Base-by-base conservation (phyloP, 176 grass and related monocot genomes). In the Sorghum bicolor region DNA sequence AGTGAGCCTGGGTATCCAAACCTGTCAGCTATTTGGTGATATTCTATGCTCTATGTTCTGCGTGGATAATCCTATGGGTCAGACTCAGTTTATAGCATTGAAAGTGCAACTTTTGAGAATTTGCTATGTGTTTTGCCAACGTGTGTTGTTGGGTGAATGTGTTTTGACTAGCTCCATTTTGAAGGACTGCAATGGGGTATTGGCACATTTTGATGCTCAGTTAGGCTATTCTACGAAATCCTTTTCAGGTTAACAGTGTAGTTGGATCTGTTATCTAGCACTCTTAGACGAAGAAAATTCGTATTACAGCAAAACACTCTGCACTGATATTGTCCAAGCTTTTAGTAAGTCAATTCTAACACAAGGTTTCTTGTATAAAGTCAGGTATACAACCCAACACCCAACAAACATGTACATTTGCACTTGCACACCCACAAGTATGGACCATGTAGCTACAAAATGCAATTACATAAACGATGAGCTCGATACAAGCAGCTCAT, bases 331-430 rank as follows among this genome's bases (percentile, higher is more conserved):
- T 39, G 20, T 22, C 20, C 34, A 43, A 26, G 22, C 5, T 41
- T 24, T 70, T 70, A 13, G 4, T 5, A 24, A 24, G 10, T 12
- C 34, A 70, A 41, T 41, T 39, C 67, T 70, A 41, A 24, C 14
- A 70, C 34, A 70, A 26, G 22, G 1, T 26, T 70, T 22, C 37
- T 70, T 37, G 13, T 38, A 25, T 13, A 70, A 12, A 14, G 12
- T 70, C 11, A 64, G 13, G 62, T 64, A 64, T 47, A 19, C 28
- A 63, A 19, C 8, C 20, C 34, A 33, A 64, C 50, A 17, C 28
- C 44, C 53, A 36, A 55, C 19, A 45, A 79, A 45, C 26, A 66
- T 80, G 77, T 81, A 89, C 64, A 77, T 33, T 20, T 82, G 16
- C 52, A 57, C 53, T 15, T 78, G 22, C 33, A 57, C 65, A 38